Evolutionary conservation across 2,329 filamentous ascomycete species (phyloP), one percentile per base, ranked within the genome.

Genomic region (Paecilomyces sp.): DNA sequence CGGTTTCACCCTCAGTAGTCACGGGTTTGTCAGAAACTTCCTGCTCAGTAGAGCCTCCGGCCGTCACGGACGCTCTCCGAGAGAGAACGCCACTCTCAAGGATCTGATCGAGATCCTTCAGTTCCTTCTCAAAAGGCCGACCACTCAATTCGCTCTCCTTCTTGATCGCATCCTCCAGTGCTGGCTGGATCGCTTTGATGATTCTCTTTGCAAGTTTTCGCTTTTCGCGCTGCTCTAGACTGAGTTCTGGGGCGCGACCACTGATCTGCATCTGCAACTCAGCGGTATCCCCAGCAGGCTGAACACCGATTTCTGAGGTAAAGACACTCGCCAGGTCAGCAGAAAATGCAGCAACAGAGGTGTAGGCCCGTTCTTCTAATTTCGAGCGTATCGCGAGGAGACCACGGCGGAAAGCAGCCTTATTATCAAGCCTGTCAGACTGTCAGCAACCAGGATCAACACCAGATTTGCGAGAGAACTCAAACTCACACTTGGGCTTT

Each of bases 191-290:
- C 0, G 87, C 85, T 72, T 91, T 95, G 65, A 96, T 83, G 62
- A 97, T 96, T 28, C 92, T 86, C 75, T 95, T 96, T 25, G 90
- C 91, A n/a, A 96, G 79, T 66, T 88, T 89, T 68, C 90, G 89
- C 62, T 89, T 86, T 66, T 96, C 90, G 60, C 90, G 89, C 61
- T 91, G 85, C 67, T 96, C 91, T 9, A 81, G 62, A 59, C 71
- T 75, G 54, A 78, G 73, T 58, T 79, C 77, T 6, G 75, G 73
- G 4, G 75, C 74, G 55, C 77, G 76, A 5, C 75, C 61, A 75
- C 79, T 73, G 77, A 86, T 68, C 72, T 81, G 68, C 75, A 78
- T 74, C 78, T 86, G 63, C 64, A 78, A 67, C 60, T 79, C 77
- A 7, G 74, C 74, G 6, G 78, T 74, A 61, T 78, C 77, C 24